phyloP scores from a whole-genome alignment of 1,284 basidiomycete genomes.

The Takashimella koratensis region DNA sequence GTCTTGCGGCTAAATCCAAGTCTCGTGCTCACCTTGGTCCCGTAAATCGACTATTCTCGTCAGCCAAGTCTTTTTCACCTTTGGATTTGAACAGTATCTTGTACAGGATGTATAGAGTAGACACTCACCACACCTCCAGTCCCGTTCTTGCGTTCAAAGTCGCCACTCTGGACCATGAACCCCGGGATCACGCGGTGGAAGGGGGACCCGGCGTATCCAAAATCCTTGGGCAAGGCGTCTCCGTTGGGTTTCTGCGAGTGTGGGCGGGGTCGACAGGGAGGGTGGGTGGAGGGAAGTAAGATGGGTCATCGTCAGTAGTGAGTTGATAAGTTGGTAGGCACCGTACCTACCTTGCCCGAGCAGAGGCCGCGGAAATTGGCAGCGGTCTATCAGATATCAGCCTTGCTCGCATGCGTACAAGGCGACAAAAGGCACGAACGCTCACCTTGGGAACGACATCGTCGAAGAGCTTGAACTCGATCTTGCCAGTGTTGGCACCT shows the following conservation, averaged over 20 bases:
- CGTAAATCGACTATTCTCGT: slow-evolving; percentile 18
- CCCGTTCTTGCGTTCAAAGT: slow-evolving; percentile 62
- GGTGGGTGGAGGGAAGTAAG: too few species aligned
- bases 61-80: not conserved
- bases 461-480: slow-evolving; percentile 52
- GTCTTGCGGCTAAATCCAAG: too few species aligned
- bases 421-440: too few species aligned
- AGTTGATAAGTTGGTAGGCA: too few species aligned
- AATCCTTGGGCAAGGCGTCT: slow-evolving; percentile 48
- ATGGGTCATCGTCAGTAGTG: too few species aligned
- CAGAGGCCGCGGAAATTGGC: slow-evolving; percentile 61
- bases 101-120: slow-evolving; percentile 33
- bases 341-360: slow-evolving; percentile 51
- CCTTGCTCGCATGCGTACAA: not conserved
- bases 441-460: slow-evolving; percentile 35
- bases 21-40: slow-evolving; percentile 20
- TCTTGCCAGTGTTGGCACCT: slow-evolving; percentile 38
- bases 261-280: too few species aligned
- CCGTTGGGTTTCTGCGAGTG: slow-evolving; percentile 26
- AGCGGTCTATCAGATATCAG: slow-evolving; percentile 19
- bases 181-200: slow-evolving; percentile 66
- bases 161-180: slow-evolving; percentile 64
- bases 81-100: not conserved
- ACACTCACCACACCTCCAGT: slow-evolving; percentile 51
- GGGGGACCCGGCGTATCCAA: slow-evolving; percentile 63